phyloP scores from a whole-genome alignment of 768 basidiomycete species.

The Coprinopsis cinerea region DNA sequence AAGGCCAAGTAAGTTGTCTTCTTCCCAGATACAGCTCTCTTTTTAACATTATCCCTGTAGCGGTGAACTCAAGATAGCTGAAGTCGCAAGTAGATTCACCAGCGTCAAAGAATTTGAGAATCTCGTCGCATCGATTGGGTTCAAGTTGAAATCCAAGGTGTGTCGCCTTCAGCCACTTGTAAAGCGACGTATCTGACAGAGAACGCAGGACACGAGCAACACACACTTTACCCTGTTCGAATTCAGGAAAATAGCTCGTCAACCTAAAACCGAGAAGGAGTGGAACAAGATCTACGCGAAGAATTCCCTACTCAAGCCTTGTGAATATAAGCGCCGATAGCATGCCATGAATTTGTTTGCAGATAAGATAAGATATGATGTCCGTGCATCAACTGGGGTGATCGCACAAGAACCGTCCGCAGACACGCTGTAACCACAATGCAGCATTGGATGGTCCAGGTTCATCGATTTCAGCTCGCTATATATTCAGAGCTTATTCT shows the following conservation, averaged over 20 bases:
- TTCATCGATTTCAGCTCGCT: no score
- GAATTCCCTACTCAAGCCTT: slow-evolving; percentile 68
- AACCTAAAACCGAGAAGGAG: slow-evolving; percentile 45
- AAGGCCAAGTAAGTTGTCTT: slow-evolving; percentile 61
- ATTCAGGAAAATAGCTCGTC: slow-evolving; percentile 57
- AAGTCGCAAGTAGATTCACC: slow-evolving; percentile 81
- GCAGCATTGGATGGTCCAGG: background rate
- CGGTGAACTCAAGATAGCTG: slow-evolving; percentile 81
- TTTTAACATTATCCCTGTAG: slow-evolving; percentile 29
- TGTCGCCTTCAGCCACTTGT: slow-evolving; percentile 2
- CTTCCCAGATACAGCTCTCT: background rate
- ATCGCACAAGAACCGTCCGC: background rate
- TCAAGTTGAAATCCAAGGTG: slow-evolving; percentile 67
- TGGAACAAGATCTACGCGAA: slow-evolving; percentile 52
- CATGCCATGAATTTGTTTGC: background rate
- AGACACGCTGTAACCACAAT: slow-evolving; percentile 6
- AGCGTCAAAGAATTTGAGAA: slow-evolving; percentile 60
- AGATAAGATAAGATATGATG: slow-evolving; percentile 7
- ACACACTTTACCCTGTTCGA: slow-evolving; percentile 84
- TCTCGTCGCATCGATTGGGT: slow-evolving; percentile 64
- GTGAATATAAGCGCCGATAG: slow-evolving; percentile 88
- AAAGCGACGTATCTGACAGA: background rate
- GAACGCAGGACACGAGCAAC: slow-evolving; percentile 65
- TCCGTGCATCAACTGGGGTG: background rate
- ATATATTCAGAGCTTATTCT: no score